Conservation (phyloP, 1,284 basidiomycete genomes). For the Marasmius sp. region DNA sequence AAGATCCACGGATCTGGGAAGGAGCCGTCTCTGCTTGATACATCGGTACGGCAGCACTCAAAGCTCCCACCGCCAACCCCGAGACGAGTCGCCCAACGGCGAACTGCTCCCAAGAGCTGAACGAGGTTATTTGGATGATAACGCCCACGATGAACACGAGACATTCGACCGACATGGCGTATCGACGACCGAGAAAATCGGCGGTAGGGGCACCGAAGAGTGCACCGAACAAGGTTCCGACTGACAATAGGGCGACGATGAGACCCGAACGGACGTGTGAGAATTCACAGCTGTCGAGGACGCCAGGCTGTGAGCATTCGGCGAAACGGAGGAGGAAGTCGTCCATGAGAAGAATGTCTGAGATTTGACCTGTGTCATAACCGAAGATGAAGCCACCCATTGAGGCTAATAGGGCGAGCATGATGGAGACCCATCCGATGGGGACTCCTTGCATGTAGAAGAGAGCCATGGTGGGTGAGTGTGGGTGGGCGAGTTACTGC, state of each 20-base stretch:
- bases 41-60: slow-evolving; percentile 78
- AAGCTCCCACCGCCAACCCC: slow-evolving; percentile 69
- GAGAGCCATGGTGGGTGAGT: slow-evolving; percentile 12
- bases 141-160: slow-evolving; percentile 70
- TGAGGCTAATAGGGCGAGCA: slow-evolving; percentile 68
- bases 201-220: slow-evolving; percentile 63
- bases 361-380: slow-evolving; percentile 80
- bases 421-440: slow-evolving; percentile 61
- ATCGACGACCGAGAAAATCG: slow-evolving; percentile 67
- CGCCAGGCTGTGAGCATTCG: slow-evolving; percentile 40
- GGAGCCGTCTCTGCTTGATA: slow-evolving; percentile 81
- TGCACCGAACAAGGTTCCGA: slow-evolving; percentile 64
- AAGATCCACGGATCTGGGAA: slow-evolving; percentile 72
- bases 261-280: slow-evolving; percentile 55
- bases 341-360: slow-evolving; percentile 73
- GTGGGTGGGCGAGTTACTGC: too few relatives aligned
- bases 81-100: slow-evolving; percentile 71
- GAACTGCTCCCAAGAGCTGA: slow-evolving; percentile 58
- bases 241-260: slow-evolving; percentile 69
- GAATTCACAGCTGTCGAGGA: slow-evolving; percentile 47
- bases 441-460: slow-evolving; percentile 42
- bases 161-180: slow-evolving; percentile 73
- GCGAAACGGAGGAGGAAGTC: slow-evolving; percentile 72
- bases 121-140: slow-evolving; percentile 56
- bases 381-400: slow-evolving; percentile 83